Base-by-base conservation (phyloP, 31 red algal genomes). In the Pterothamnion heteromorphum region DNA sequence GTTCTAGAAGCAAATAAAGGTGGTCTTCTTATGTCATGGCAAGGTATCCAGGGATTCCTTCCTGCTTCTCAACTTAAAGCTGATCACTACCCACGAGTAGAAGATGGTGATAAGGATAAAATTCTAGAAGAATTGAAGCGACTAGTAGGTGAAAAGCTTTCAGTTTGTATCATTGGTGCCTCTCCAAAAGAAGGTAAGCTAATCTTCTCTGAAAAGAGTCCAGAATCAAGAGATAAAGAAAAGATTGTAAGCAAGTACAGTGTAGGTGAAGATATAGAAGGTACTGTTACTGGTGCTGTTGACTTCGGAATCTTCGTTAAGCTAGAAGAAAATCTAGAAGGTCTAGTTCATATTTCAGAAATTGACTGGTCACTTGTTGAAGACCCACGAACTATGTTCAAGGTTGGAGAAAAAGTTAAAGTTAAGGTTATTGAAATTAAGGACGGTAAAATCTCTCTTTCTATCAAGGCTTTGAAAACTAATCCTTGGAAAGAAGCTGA, bases 261-360 rank as follows among this genome's bases (percentile, higher is more conserved):
- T 30, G 30, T 76, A 30, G 72, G 72, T 30, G 72, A 76, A 26
- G 72, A 76, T 30, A 26, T 76, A 30, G 72, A 76, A 26, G 72
- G 72, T 76, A 32, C 23, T 30, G 72, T 76, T 30, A 76, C 72
- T 30, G 72, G 72, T 2, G 72, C 72, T 30, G 72, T 76, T 76
- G 72, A 76, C 30, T 76, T 76, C 72, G 72, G 72, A 76, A 32
- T 76, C 23, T 76, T 76, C 72, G 72, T 76, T 30, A 26, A 32
- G 3, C 26, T 76, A 30, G 72, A 26, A 30, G 72, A 76, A 30
- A 76, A 76, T 76, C 72, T 76, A 76, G 72, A 76, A 76, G 72
- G 72, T 30, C 5, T 76, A 76, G 72, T 76, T 30, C 72, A 76
- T 32, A 76, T 76, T 76, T 76, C 72, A 30, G 72, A 76, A 76